Conservation (phyloP, 208 protist genomes). For the Trypanosoma grayi region DNA sequence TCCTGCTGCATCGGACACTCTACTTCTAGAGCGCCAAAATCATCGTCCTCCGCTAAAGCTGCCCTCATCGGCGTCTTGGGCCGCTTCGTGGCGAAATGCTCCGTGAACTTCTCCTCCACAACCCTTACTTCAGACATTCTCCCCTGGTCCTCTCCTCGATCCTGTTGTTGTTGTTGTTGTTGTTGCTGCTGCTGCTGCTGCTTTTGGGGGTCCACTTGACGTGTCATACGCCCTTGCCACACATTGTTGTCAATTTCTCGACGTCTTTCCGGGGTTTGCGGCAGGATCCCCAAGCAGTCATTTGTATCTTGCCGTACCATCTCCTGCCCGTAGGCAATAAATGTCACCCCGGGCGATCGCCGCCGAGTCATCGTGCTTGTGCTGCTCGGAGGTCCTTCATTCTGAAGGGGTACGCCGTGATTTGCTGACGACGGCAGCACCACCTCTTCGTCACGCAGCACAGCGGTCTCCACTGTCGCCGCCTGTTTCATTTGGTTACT, state of each 20-base stretch:
- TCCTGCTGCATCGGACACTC: background rate
- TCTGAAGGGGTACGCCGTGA: background rate
- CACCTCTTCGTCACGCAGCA: background rate
- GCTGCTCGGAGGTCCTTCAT: background rate
- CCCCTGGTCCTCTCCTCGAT: background rate
- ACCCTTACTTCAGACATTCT: background rate
- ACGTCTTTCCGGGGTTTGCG: background rate
- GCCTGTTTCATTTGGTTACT: background rate
- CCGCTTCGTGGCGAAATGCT: constrained; percentile 2
- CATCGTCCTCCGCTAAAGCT: background rate
- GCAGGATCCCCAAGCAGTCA: background rate
- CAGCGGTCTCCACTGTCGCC: background rate
- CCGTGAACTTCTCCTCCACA: background rate
- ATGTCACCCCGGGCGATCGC: constrained; percentile 7
- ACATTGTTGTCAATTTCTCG: background rate
- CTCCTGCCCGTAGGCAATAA: background rate
- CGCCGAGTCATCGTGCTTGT: background rate
- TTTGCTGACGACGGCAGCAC: background rate
- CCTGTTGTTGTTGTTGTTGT: constrained; percentile 3
- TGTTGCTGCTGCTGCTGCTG: background rate
- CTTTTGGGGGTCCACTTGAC: background rate
- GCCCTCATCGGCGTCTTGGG: background rate
- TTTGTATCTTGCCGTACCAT: background rate
- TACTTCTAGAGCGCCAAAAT: background rate
- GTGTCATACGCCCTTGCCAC: constrained; percentile 3